Conservation (phyloP, 768 basidiomycete species). For the Boletus barrowsii region DNA sequence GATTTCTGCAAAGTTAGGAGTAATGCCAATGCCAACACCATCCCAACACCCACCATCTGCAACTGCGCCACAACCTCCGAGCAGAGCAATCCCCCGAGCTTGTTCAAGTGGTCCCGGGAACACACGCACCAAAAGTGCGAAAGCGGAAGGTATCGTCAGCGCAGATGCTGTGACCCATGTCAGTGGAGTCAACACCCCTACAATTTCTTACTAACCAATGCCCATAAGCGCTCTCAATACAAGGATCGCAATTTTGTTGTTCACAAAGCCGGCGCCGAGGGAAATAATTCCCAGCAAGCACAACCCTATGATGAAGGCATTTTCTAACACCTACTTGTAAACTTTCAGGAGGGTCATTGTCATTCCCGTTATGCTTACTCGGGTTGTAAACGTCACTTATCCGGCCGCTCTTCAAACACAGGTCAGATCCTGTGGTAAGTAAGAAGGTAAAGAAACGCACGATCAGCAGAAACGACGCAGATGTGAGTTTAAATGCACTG, state of each 20-base stretch:
- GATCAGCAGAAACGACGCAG: conserved; percentile 38
- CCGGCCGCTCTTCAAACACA: conserved; percentile 20
- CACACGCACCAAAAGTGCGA: conserved; percentile 47
- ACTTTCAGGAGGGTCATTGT: conserved; percentile 20
- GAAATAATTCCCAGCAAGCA: conserved; percentile 41
- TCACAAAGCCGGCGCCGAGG: conserved; percentile 45
- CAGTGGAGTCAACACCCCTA: neutral
- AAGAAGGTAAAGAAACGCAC: conserved; percentile 7
- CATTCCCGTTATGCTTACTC: conserved; percentile 28
- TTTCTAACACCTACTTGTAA: conserved; percentile 36
- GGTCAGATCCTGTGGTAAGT: conserved; percentile 7
- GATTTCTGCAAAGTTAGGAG: neutral
- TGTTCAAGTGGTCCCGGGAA: conserved; percentile 48
- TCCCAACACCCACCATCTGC: conserved; percentile 37
- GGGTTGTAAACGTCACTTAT: conserved; percentile 25
- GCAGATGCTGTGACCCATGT: conserved; percentile 38
- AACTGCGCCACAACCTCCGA: conserved; percentile 45
- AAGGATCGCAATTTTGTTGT: conserved; percentile 45
- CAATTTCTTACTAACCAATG: conserved; percentile 30
- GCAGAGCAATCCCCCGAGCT: conserved; percentile 44
- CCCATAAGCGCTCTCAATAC: conserved; percentile 52
- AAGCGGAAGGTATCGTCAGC: conserved; percentile 49
- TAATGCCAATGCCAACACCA: neutral
- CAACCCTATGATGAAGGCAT: conserved; percentile 41
- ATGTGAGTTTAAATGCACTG: conserved; percentile 46